phyloP scores from a whole-genome alignment of 2,329 filamentous ascomycete genomes.

The Pseudogymnoascus sp. region DNA sequence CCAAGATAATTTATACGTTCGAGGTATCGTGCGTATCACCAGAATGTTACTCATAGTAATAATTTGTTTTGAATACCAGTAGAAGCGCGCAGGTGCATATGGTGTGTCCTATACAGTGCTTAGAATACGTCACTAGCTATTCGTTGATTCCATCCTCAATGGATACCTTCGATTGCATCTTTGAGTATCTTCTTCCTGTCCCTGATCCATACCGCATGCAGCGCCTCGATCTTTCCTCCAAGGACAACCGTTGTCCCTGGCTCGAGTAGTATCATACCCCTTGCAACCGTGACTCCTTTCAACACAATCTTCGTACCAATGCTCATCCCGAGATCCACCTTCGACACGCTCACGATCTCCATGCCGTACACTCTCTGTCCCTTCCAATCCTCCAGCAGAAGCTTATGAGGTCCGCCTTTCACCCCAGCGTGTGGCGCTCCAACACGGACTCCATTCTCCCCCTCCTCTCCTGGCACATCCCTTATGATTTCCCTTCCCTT shows the following conservation, averaged over 20 bases:
- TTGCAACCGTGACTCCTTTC: constrained; percentile 56
- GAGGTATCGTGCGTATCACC: not conserved
- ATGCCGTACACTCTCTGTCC: constrained; percentile 63
- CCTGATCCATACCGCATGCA: constrained; percentile 71
- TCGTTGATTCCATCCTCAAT: not conserved
- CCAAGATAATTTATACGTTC: not conserved
- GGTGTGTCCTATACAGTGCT: not conserved
- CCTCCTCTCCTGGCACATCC: constrained; percentile 47
- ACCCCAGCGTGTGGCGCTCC: not conserved
- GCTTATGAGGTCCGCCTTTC: constrained; percentile 55
- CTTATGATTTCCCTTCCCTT: constrained; percentile 76
- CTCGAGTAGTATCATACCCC: constrained; percentile 73
- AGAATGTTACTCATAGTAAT: not conserved
- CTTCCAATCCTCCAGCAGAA: constrained; percentile 72
- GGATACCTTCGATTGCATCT: constrained; percentile 39
- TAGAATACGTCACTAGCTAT: not conserved
- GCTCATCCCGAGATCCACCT: constrained; percentile 54
- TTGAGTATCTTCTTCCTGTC: constrained; percentile 62
- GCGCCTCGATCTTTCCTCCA: constrained; percentile 78
- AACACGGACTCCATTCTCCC: constrained; percentile 11
- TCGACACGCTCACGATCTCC: constrained; percentile 59
- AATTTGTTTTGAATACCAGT: not conserved
- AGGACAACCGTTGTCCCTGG: constrained; percentile 59
- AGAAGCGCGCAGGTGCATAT: not conserved
- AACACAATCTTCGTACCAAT: constrained; percentile 81